These are phyloP conservation scores for Debaryomyces maramus DNA, from an alignment of 805 yeast species.

Conservation along the genomic window DNA sequence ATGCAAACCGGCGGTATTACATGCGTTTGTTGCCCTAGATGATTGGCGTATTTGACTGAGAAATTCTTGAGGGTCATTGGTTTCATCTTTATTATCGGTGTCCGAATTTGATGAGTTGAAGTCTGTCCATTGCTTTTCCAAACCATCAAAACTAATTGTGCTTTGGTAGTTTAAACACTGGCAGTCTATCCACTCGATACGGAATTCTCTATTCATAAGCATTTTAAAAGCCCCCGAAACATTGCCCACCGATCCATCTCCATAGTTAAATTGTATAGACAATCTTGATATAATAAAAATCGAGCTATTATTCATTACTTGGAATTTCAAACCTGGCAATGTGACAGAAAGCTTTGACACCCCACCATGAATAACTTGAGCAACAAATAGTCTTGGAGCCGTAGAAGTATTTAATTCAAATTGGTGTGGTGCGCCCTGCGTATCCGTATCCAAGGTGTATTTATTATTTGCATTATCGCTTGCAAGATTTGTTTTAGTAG, in stretches of 20 bases:
- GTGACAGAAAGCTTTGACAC: slow-evolving; percentile 26
- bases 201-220: slow-evolving; percentile 58
- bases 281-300: slow-evolving; percentile 33
- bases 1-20: slow-evolving; percentile 62
- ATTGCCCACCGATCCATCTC: slow-evolving; percentile 70
- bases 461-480: not conserved
- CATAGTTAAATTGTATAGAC: slow-evolving; percentile 40
- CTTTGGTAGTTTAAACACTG: slow-evolving; percentile 33
- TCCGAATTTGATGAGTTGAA: slow-evolving; percentile 9
- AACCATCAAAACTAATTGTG: slow-evolving; percentile 23
- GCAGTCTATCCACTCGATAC: slow-evolving; percentile 73
- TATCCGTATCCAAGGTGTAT: not conserved
- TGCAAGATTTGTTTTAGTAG: slow-evolving; percentile 4
- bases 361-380: slow-evolving; percentile 49
- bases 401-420: slow-evolving; percentile 66
- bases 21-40: slow-evolving; percentile 46
- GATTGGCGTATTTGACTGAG: slow-evolving; percentile 20
- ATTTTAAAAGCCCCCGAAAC: slow-evolving; percentile 63
- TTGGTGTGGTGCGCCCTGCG: slow-evolving; percentile 24
- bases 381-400: slow-evolving; percentile 61
- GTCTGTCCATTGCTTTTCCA: slow-evolving; percentile 27
- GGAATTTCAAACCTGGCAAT: slow-evolving; percentile 40
- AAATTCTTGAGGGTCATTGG: slow-evolving; percentile 17
- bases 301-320: slow-evolving; percentile 41
- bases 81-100: slow-evolving; percentile 8